Conservation (phyloP, 441 rosid species). For the Rhodomyrtus psidioides region DNA sequence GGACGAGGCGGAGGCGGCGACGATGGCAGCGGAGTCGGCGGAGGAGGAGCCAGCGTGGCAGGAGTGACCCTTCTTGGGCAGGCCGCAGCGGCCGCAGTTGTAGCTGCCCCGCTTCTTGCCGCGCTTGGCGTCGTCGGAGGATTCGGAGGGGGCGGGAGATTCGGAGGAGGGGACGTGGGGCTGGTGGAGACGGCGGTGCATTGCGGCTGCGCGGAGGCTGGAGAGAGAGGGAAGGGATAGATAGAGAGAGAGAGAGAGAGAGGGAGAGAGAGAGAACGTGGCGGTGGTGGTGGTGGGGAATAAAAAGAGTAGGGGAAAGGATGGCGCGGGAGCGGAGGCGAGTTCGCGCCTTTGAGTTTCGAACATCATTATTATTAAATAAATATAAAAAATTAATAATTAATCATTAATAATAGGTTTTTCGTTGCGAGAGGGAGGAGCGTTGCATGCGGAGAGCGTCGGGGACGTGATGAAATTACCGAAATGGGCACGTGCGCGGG, state of each 20-base stretch:
- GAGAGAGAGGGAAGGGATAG: background rate
- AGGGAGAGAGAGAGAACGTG: background rate
- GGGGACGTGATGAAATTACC: background rate
- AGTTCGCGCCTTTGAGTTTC: background rate
- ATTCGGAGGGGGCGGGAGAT: constrained; percentile 21
- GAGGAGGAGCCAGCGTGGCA: constrained; percentile 31
- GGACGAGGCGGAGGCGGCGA: no score
- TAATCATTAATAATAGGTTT: background rate
- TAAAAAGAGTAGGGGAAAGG: background rate
- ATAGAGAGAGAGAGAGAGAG: background rate
- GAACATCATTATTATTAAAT: background rate
- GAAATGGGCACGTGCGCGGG: background rate
- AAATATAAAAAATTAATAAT: background rate
- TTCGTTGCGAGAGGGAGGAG: background rate
- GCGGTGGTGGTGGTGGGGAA: background rate
- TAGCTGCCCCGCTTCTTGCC: constrained; percentile 71
- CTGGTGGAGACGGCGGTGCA: constrained; percentile 47
- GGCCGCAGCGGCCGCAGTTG: constrained; percentile 92
- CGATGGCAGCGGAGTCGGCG: constrained; percentile 18
- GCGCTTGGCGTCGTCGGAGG: constrained; percentile 19
- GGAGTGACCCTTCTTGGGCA: constrained; percentile 82
- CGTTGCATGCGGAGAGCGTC: background rate
- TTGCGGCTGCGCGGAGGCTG: constrained; percentile 15
- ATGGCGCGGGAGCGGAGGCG: constrained; percentile 9
- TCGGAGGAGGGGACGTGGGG: constrained; percentile 18